Conservation (phyloP, 768 basidiomycete species). For the Mrakia hoshinonis region DNA sequence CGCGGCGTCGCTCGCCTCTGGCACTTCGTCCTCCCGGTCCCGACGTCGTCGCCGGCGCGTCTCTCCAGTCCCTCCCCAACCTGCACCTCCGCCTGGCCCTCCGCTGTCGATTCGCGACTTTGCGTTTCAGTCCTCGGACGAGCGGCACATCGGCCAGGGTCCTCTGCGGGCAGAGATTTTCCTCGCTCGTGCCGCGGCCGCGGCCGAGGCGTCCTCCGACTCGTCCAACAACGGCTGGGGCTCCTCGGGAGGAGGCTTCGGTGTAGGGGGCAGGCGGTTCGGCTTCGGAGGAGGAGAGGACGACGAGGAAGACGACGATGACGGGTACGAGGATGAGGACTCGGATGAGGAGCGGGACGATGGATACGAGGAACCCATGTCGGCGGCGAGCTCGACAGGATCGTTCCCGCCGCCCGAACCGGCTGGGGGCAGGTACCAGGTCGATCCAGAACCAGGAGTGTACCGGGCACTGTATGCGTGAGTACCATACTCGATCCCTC, state of each 20-base stretch:
- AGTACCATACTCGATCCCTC: neutral
- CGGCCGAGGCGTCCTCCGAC: neutral
- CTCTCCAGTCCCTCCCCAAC: neutral
- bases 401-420: neutral
- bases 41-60: neutral
- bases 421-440: neutral
- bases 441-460: slow-evolving; percentile 6
- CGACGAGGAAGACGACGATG: neutral
- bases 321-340: slow-evolving; percentile 5
- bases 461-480: slow-evolving; percentile 24
- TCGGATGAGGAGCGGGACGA: neutral
- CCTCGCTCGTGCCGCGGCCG: neutral
- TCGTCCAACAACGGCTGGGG: neutral
- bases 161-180: neutral
- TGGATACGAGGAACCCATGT: neutral
- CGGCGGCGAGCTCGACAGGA: neutral
- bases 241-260: neutral
- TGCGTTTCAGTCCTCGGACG: neutral
- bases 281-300: slow-evolving; percentile 9
- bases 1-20: neutral
- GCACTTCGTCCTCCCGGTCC: neutral
- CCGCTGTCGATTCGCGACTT: slow-evolving; percentile 12
- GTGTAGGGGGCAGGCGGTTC: neutral
- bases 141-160: neutral
- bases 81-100: neutral